These are phyloP conservation scores for Penicillium soppii DNA, from an alignment of 495 filamentous ascomycete species.

Conservation along the genomic window DNA sequence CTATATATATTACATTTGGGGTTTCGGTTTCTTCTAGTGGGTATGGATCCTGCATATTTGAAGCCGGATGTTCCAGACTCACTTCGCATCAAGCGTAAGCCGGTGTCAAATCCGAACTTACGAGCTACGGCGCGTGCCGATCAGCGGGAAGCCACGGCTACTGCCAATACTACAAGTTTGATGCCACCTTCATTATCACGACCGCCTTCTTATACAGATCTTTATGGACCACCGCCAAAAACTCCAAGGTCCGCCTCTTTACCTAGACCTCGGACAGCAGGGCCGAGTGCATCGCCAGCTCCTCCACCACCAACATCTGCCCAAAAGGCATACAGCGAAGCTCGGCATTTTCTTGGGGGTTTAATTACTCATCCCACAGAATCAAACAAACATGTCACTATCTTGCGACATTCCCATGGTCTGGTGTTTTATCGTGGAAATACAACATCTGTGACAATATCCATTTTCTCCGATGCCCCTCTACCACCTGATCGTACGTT, in stretches of 20 bases:
- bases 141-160: slow-evolving; percentile 2
- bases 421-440: slow-evolving; percentile 64
- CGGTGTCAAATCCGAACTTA: slow-evolving; percentile 28
- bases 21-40: no score
- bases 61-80: slow-evolving; percentile 14
- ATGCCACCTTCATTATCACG: slow-evolving; percentile 12
- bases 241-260: background rate
- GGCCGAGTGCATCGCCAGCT: slow-evolving; percentile 6
- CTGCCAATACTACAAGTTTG: slow-evolving; percentile 11
- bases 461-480: slow-evolving; percentile 58
- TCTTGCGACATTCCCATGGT: slow-evolving; percentile 63
- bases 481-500: slow-evolving; percentile 58
- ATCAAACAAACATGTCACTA: slow-evolving; percentile 64
- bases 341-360: slow-evolving; percentile 61
- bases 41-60: slow-evolving; percentile 13
- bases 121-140: slow-evolving; percentile 18
- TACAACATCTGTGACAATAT: slow-evolving; percentile 59
- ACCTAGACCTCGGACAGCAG: slow-evolving; percentile 17
- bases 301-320: slow-evolving; percentile 14
- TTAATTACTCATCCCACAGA: slow-evolving; percentile 61
- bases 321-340: slow-evolving; percentile 52
- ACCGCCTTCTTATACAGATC: slow-evolving; percentile 24
- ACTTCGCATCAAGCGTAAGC: slow-evolving; percentile 24
- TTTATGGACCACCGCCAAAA: slow-evolving; percentile 13
- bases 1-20: no score